Base-by-base conservation (phyloP, 179 eudicot species). In the Nepenthes alata region DNA sequence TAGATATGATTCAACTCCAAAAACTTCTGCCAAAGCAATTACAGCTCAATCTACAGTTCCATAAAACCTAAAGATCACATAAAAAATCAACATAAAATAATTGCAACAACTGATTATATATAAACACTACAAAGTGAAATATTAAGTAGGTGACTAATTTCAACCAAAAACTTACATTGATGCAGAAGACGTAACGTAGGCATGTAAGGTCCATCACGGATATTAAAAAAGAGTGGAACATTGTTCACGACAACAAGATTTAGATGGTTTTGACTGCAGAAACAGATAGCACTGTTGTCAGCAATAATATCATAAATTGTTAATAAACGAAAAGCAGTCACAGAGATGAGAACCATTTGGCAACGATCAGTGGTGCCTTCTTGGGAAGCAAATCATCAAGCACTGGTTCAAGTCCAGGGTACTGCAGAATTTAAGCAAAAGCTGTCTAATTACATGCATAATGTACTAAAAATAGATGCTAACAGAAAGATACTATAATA, bases 141-240 rank as follows among this genome's bases (percentile, higher is more conserved):
- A 0, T 41, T 41, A 41, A 41, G 45, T 41, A 41, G 45, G 45
- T 41, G 8, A 4, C 8, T 41, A 41, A 41, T 41, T 41, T 41
- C 45, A 7, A 7, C 5, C 8, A 4, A 7, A 41, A 10, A 59
- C 80, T 82, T 78, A 89, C 98, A 93, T 68, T 89, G 93, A 79
- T 93, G 98, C 67, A 93, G 97, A 63, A 93, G 95, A 34, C 98
- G 83, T 48, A 93, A 75, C 3, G 98, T 93, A 61, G 98, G 98
- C 98, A 93, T 93, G 68, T 93, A 93, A 47, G 98, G 98, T 67
- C 98, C 98, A 77, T 93, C 98, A 45, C 98, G 91, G 59, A 93
- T 71, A 62, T 93, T 89, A 77, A 93, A 93, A 74, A 93, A 93
- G 13, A 93, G 72, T 6, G 97, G 98, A 59, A 89, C 91, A 63